Conservation (phyloP, 257 asterid genomes). For the Catharanthus roseus region DNA sequence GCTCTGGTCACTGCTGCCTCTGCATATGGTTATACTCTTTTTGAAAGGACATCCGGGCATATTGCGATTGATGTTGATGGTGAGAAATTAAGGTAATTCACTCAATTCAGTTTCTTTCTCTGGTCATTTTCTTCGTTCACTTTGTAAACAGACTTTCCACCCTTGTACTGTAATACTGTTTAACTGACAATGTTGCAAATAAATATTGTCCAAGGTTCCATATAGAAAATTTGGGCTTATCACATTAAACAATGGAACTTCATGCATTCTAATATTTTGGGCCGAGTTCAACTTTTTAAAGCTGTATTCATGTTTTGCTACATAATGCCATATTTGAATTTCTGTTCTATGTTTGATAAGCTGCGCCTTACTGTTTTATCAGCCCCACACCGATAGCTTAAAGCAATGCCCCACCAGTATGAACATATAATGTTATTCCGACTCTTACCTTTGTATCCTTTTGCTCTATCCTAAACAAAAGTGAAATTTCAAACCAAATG, state of each 20-base stretch:
- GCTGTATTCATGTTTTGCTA: neutral
- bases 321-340: neutral
- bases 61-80: slow-evolving; percentile 87
- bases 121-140: neutral
- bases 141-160: neutral
- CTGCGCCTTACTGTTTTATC: neutral
- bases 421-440: neutral
- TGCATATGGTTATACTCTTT: slow-evolving; percentile 89
- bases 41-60: slow-evolving; percentile 95
- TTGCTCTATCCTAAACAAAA: neutral
- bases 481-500: neutral
- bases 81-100: slow-evolving; percentile 79
- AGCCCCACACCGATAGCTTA: neutral
- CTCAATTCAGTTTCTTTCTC: slow-evolving; percentile 19
- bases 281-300: neutral
- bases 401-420: neutral
- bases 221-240: neutral
- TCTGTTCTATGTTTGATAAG: neutral
- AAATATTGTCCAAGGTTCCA: neutral
- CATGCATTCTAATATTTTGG: neutral
- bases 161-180: neutral
- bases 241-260: neutral
- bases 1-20: slow-evolving; percentile 94
- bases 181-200: neutral
- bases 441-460: neutral